Conservation (phyloP, 2,329 filamentous ascomycete species). For the Metarhizium humberi region DNA sequence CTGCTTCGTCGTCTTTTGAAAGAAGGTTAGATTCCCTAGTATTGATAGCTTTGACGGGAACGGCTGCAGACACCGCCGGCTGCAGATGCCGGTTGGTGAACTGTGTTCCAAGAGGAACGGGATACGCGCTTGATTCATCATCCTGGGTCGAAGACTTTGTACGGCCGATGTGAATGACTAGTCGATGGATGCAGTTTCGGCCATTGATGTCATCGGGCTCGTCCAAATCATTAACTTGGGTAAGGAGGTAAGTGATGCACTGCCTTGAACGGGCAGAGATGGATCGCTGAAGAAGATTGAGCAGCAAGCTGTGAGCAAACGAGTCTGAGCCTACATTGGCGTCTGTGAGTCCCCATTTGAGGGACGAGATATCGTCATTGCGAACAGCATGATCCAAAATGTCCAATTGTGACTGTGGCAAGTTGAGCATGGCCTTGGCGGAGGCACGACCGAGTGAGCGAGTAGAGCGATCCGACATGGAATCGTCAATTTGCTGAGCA, state of each 20-base stretch:
- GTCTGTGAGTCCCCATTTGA: constrained; percentile 49
- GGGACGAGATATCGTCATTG: constrained; percentile 49
- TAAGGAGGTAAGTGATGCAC: constrained; percentile 64
- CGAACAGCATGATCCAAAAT: constrained; percentile 63
- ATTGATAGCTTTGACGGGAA: constrained; percentile 49
- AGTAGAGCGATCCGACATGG: constrained; percentile 62
- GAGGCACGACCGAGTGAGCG: constrained; percentile 70
- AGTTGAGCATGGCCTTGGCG: constrained; percentile 63
- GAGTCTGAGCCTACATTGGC: constrained; percentile 34
- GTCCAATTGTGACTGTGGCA: constrained; percentile 61
- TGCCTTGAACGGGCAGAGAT: constrained; percentile 60
- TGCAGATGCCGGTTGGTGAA: constrained; percentile 67
- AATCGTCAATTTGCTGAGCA: constrained; percentile 66
- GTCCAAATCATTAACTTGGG: constrained; percentile 61
- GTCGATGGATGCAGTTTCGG: constrained; percentile 84
- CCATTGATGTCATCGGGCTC: constrained; percentile 90
- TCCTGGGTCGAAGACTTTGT: constrained; percentile 48
- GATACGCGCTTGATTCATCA: constrained; percentile 40
- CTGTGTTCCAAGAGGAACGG: constrained; percentile 39
- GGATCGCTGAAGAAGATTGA: constrained; percentile 70
- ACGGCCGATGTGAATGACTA: constrained; percentile 86
- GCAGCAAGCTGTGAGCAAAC: constrained; percentile 54
- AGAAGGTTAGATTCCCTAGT: constrained; percentile 60
- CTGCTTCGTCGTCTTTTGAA: constrained; percentile 62
- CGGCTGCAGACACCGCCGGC: constrained; percentile 61